phyloP scores from a whole-genome alignment of 2,329 filamentous ascomycete genomes.

The Berkeleyomyces rouxiae region DNA sequence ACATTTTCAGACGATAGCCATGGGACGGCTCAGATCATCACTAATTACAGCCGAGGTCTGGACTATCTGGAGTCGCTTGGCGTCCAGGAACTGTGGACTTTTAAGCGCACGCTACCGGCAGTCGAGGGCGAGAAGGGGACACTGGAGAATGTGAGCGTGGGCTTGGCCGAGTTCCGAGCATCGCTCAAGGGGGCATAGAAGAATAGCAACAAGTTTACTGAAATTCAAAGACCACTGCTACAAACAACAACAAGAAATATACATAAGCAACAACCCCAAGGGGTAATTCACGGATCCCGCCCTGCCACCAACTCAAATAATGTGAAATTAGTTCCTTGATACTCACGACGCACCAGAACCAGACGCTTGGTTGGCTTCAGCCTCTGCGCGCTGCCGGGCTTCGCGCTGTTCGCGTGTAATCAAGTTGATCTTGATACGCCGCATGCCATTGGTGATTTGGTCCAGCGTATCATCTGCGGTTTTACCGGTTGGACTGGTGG shows the following conservation, averaged over 20 bases:
- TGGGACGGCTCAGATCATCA: slow-evolving; percentile 69
- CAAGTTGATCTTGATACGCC: slow-evolving; percentile 45
- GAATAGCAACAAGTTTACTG: neutral
- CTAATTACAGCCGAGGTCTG: slow-evolving; percentile 59
- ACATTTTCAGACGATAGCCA: slow-evolving; percentile 94
- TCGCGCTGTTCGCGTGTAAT: slow-evolving; percentile 42
- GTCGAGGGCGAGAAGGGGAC: slow-evolving; percentile 20
- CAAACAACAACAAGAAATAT: neutral
- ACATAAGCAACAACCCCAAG: neutral
- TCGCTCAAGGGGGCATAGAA: slow-evolving; percentile 15
- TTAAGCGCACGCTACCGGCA: slow-evolving; percentile 24
- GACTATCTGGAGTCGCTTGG: slow-evolving; percentile 52
- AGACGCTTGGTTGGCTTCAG: neutral
- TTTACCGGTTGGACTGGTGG: slow-evolving; percentile 11
- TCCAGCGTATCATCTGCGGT: slow-evolving; percentile 30
- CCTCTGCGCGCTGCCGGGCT: slow-evolving; percentile 19
- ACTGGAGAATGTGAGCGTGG: slow-evolving; percentile 29
- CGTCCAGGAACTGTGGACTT: slow-evolving; percentile 44
- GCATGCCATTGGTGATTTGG: slow-evolving; percentile 40
- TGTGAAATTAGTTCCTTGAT: neutral
- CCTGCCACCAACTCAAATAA: neutral
- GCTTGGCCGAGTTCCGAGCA: slow-evolving; percentile 25
- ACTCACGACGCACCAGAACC: neutral
- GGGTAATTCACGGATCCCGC: neutral
- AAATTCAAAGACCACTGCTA: neutral